Evolutionary conservation across 1,284 basidiomycete species (phyloP).

Genomic region (Boletellus deceptivus): DNA sequence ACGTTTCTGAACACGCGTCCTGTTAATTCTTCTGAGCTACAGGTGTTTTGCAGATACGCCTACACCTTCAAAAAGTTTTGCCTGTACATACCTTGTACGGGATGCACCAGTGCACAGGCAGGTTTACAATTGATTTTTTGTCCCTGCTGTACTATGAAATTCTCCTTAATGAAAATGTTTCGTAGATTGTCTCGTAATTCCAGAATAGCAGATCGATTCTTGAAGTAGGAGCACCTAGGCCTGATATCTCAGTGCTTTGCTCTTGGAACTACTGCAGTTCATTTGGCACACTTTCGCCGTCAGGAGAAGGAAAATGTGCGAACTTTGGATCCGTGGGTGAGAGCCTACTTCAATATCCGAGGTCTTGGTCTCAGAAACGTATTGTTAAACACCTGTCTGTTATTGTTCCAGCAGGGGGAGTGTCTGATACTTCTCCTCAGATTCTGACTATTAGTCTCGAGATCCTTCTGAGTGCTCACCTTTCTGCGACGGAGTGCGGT

Average conservation of each 20-base stretch:
- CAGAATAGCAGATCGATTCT: conserved; percentile 21
- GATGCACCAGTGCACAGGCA: conserved; percentile 30
- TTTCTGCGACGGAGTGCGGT: not conserved
- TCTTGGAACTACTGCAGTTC: not conserved
- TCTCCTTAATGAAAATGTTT: conserved; percentile 28
- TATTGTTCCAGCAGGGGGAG: conserved; percentile 5
- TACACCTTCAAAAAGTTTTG: conserved; percentile 33
- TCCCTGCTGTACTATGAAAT: conserved; percentile 31
- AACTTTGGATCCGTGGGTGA: conserved; percentile 9
- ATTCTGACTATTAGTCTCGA: conserved; percentile 2
- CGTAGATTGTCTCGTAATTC: conserved; percentile 32
- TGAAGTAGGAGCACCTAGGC: conserved; percentile 13
- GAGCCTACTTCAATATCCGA: conserved; percentile 5
- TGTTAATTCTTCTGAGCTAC: conserved; percentile 35
- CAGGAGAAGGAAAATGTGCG: not conserved
- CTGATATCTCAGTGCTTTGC: conserved; percentile 4
- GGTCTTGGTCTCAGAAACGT: conserved; percentile 3
- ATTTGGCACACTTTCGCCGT: not conserved
- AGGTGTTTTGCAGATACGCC: conserved; percentile 31
- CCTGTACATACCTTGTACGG: conserved; percentile 35
- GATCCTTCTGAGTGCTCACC: not conserved
- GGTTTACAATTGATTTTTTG: conserved; percentile 30
- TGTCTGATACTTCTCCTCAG: not conserved
- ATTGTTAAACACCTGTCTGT: conserved; percentile 5
- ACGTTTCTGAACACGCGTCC: conserved; percentile 15